phyloP scores from a whole-genome alignment of 2,329 filamentous ascomycete genomes.

The Aspergillaceae sp. region DNA sequence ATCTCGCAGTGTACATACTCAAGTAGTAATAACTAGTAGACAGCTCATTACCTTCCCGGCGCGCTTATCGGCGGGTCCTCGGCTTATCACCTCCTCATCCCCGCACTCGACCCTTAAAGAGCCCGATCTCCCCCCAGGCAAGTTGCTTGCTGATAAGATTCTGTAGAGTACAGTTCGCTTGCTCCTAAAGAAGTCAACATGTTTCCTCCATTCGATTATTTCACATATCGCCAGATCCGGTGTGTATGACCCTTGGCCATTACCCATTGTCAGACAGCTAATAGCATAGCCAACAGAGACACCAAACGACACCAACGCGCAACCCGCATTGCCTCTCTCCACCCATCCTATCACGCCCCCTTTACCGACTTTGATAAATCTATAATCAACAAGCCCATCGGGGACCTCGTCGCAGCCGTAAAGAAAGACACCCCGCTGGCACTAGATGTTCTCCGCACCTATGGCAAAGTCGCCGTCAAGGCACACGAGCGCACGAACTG shows the following conservation, averaged over 20 bases:
- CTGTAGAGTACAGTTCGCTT: no score
- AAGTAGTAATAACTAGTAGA: no score
- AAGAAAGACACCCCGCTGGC: no score
- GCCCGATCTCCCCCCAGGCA: not conserved
- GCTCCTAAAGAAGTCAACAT: constrained; percentile 17
- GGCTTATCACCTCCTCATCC: not conserved
- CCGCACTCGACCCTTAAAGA: not conserved
- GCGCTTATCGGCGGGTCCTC: constrained; percentile 1
- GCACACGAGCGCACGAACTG: constrained; percentile 85
- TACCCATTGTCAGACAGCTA: not conserved
- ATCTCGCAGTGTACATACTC: no score
- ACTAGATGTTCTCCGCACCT: constrained; percentile 65
- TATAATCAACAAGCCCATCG: constrained; percentile 65
- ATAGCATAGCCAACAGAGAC: constrained; percentile 44
- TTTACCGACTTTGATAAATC: constrained; percentile 57
- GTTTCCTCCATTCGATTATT: constrained; percentile 54
- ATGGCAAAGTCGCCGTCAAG: constrained; percentile 75
- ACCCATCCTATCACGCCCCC: constrained; percentile 54
- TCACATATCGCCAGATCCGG: constrained; percentile 65
- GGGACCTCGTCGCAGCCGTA: constrained; percentile 53
- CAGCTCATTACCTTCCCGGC: no score
- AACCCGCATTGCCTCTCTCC: constrained; percentile 59
- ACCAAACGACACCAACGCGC: constrained; percentile 71
- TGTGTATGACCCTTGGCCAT: constrained; percentile 33
- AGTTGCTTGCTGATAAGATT: not conserved